Base-by-base conservation (phyloP, 192 early-diverging fungal genomes). In the Umbelopsis ramanniana region DNA sequence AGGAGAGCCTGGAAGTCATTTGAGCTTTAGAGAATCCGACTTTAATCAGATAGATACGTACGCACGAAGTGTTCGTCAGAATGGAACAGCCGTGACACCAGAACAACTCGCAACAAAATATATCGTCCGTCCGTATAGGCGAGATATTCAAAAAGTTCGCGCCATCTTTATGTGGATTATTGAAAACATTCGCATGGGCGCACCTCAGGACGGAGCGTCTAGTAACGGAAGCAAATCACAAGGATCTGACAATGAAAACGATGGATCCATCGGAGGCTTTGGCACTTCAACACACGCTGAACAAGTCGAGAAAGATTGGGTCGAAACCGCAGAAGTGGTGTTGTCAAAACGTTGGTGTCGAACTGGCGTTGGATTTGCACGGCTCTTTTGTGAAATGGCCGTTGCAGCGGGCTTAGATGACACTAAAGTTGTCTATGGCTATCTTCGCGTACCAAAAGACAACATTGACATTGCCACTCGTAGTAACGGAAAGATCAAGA, bases 101-200 rank as follows among this genome's bases (percentile, higher is more conserved):
- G 86, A 88, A 11, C 69, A 85, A 2, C 70, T 93, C 45, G 85
- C 89, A 6, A 85, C 86, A 40, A 88, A 88, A 81, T 89, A 89
- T 47, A 72, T 93, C 11, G 85, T 84, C 1, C 84, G 91, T 35
- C 91, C 91, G 2, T 93, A 91, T 52, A 84, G 82, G 52, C 83
- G 80, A 23, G 84, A 86, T 2, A 63, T 89, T 0, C 85, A 86
- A 53, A 88, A 87, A 23, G 75, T 89, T n/a, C 86, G 91, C 0
- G 87, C 85, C n/a, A 81, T 88, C 17, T 93, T 91, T 80, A 78
- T 84, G 1, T 93, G 91, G 91, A 84, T 93, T 5, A 86, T 86
- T 24, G 85, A 85, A 37, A 93, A 93, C 70, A 88, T 93, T 67
- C 60, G 69, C 21, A 72, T 82, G 33, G 81, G 79, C 11, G 70